Percentiles rank a stretch among this genome's conserved stretches.
Evolutionary conservation across 83 land plant species (phyloP).

Genomic region (Isoetes engelmannii): DNA sequence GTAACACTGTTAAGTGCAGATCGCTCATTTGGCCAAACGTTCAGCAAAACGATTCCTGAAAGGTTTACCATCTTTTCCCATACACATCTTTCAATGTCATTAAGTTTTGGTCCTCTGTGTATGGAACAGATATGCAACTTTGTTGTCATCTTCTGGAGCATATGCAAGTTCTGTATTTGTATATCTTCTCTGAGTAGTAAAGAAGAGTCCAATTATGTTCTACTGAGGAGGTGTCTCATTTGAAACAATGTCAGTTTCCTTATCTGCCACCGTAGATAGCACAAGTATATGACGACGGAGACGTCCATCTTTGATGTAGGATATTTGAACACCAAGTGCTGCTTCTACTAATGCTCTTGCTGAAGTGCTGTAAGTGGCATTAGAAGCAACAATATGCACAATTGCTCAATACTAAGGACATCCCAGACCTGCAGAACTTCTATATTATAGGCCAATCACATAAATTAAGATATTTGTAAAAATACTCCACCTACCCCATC

Average conservation of each 20-base stretch:
- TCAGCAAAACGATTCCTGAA: slow-evolving; percentile 33
- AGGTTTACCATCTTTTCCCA: neutral
- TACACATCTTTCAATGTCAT: neutral
- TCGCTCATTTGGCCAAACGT: slow-evolving; percentile 20
- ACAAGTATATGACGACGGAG: slow-evolving; percentile 21
- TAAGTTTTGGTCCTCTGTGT: no score
- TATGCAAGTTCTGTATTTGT: neutral
- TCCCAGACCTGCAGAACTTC: slow-evolving; percentile 17
- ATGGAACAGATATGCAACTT: neutral
- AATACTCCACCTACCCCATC: slow-evolving; percentile 19
- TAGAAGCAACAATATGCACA: slow-evolving; percentile 19
- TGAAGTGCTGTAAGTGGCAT: slow-evolving; percentile 22
- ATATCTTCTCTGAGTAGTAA: neutral
- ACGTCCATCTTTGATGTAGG: slow-evolving; percentile 17
- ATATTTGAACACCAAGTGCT: slow-evolving; percentile 10
- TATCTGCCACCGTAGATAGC: neutral
- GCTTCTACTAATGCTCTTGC: slow-evolving; percentile 22
- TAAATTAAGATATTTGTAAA: no score
- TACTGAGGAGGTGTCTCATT: neutral
- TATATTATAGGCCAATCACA: no score
- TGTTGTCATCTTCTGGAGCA: neutral
- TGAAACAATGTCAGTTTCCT: neutral
- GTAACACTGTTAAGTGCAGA: slow-evolving; percentile 21
- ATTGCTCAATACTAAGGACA: slow-evolving; percentile 28
- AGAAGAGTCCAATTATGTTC: neutral